Conservation (phyloP, 2,329 filamentous ascomycete species). For the Diaporthe australafricana region DNA sequence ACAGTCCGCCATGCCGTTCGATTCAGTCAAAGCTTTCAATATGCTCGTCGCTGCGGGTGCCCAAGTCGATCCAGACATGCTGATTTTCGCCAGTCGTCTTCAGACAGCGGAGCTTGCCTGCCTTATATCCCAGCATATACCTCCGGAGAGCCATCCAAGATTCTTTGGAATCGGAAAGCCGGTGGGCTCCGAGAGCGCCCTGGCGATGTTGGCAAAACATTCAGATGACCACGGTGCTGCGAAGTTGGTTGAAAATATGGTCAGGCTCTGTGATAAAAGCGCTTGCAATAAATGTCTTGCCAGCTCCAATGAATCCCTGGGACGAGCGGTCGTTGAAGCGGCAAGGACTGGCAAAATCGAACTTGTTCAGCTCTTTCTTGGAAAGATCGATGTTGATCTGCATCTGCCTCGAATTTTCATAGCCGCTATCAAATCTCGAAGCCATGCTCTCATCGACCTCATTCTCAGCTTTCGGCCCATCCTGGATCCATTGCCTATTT, state of each 20-base stretch:
- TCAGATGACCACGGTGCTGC: not conserved
- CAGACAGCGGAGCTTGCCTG: not conserved
- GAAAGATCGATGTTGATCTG: not conserved
- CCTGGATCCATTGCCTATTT: not conserved
- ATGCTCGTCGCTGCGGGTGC: not conserved
- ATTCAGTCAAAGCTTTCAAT: not conserved
- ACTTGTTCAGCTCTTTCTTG: not conserved
- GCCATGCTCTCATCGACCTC: not conserved
- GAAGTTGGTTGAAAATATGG: not conserved
- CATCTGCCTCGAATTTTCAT: not conserved
- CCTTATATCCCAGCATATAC: not conserved
- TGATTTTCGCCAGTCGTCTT: accelerated
- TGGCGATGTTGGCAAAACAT: too few relatives aligned
- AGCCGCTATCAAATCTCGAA: not conserved
- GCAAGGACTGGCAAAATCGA: not conserved
- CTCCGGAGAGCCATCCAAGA: not conserved
- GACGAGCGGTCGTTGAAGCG: not conserved
- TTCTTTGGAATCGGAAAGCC: not conserved
- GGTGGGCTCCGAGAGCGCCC: not conserved
- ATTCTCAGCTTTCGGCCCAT: not conserved
- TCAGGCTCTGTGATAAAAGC: not conserved
- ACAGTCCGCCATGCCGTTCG: not conserved
- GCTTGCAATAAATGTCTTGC: not conserved
- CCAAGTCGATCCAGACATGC: not conserved
- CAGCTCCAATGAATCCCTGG: not conserved